Evolutionary conservation across 345 rosid species (phyloP), one percentile per base, ranked within the genome.

Genomic region (Arabidopsis arenosa): DNA sequence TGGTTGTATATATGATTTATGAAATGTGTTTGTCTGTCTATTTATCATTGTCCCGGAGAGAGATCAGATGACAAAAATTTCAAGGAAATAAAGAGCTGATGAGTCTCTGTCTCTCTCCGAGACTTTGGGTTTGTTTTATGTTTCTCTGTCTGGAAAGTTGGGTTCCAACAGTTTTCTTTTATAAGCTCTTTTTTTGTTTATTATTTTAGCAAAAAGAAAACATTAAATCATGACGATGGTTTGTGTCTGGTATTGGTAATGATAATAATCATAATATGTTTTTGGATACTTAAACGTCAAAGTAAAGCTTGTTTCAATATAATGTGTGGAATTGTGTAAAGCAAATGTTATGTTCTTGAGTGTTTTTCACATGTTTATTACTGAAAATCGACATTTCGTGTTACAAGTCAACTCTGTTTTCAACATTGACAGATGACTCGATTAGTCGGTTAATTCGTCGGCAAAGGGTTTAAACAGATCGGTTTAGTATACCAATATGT

Each of bases 1-100:
- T 37, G 40, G 72, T 65, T 71, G 76, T 77, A 71, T 71, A 77
- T 71, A 71, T 70, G 70, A 54, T 53, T 59, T 23, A 35, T 76
- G 72, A 63, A 63, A 70, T 54, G 44, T 70, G 59, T 70, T 56
- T 18, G 23, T 57, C 61, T 64, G 33, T 66, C 72, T 70, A 39
- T 64, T 36, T 70, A 70, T 45, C 39, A 57, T 56, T 77, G 51
- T 54, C 35, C 48, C 33, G 70, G 70, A 30, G 75, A 70, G 61
- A 70, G 45, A 55, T 63, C 66, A 63, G 70, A 76, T 69, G 70
- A 68, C 35, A 52, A 2, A 2, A 9, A 30, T 36, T 56, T 39
- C 44, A 15, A 28, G 35, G 40, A 39, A 30, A 48, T n/a, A 3
- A 36, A 15, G 5, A 32, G 48, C 48, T 55, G 39, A 52, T 76